These are phyloP conservation scores for Miscanthus lutarioriparius DNA, from an alignment of 176 grass and related monocot genomes.

Conservation along the genomic window DNA sequence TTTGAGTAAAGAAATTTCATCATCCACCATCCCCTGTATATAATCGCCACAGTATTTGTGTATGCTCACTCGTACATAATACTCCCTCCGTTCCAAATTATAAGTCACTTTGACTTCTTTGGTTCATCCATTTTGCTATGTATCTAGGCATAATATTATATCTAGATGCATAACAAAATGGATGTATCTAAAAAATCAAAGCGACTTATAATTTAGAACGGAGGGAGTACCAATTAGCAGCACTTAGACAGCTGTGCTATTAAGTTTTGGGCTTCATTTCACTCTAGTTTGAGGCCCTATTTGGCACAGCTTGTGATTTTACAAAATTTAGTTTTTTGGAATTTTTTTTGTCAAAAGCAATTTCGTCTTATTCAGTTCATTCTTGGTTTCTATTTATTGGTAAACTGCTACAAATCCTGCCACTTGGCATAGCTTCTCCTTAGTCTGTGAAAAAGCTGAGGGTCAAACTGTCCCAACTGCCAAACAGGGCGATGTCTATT, in stretches of 20 bases:
- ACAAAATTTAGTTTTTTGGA: background rate
- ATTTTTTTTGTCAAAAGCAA: background rate
- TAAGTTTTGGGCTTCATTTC: background rate
- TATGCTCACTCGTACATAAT: background rate
- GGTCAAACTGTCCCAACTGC: background rate
- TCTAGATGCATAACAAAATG: no score
- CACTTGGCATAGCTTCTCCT: background rate
- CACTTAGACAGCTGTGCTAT: background rate
- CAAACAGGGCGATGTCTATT: background rate
- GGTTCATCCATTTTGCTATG: no score
- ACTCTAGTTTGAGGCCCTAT: background rate
- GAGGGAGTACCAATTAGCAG: background rate
- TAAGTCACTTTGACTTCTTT: no score
- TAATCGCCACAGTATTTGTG: background rate
- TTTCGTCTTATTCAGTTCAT: background rate
- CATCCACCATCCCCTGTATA: background rate
- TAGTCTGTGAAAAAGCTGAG: background rate
- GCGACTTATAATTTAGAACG: no score
- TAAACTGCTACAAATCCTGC: background rate
- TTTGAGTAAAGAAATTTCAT: slow-evolving; percentile 16
- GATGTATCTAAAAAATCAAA: no score
- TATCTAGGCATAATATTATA: no score
- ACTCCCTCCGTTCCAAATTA: no score
- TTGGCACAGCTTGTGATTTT: background rate
- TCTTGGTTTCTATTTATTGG: background rate